Percentiles rank a stretch among this genome's conserved stretches.
phyloP scores from a whole-genome alignment of 2,329 filamentous ascomycete genomes.

The Fusarium nematophilum region DNA sequence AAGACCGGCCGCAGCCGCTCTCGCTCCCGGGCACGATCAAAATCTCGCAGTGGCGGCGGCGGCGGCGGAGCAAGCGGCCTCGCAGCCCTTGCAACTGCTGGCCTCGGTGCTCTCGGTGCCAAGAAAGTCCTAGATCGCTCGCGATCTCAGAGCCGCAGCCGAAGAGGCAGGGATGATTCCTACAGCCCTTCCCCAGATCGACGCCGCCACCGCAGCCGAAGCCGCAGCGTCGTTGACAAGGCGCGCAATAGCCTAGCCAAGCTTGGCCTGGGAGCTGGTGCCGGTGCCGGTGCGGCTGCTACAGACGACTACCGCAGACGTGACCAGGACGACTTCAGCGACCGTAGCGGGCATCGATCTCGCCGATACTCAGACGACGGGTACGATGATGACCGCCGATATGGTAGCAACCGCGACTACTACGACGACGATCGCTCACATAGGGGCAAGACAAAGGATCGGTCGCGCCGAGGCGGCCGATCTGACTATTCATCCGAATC shows the following conservation, averaged over 20 bases:
- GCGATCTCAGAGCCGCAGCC: constrained; percentile 64
- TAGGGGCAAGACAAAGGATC: constrained; percentile 54
- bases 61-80: constrained; percentile 59
- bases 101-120: constrained; percentile 68
- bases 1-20: constrained; percentile 74
- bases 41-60: constrained; percentile 55
- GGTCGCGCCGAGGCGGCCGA: constrained; percentile 51
- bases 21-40: constrained; percentile 72
- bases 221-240: constrained; percentile 73
- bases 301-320: constrained; percentile 53
- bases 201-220: constrained; percentile 62
- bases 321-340: constrained; percentile 59
- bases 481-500: constrained; percentile 64
- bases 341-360: constrained; percentile 54
- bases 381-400: constrained; percentile 60
- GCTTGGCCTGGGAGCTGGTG: constrained; percentile 67
- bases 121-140: constrained; percentile 70
- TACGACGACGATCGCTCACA: constrained; percentile 61
- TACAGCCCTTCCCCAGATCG: constrained; percentile 59
- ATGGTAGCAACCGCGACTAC: constrained; percentile 54
- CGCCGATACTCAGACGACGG: constrained; percentile 57
- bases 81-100: constrained; percentile 72
- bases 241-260: constrained; percentile 71
- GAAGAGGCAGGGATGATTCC: constrained; percentile 61
- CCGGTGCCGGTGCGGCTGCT: constrained; percentile 53